Conservation (phyloP, 371 early-diverging fungal species). For the Dichotomocladium elegans region DNA sequence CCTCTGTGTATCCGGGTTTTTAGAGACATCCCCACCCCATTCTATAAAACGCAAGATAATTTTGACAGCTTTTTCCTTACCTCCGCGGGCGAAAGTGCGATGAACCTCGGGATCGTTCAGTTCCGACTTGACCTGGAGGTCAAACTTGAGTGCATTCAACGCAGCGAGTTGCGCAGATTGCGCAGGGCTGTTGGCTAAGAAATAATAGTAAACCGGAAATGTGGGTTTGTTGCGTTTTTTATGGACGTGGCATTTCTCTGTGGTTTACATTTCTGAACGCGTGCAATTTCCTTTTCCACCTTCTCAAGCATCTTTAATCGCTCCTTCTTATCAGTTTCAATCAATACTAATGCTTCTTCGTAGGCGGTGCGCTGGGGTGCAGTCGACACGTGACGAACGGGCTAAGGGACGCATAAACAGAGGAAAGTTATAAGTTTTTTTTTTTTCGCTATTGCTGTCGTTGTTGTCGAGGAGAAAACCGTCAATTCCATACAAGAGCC, state of each 20-base stretch:
- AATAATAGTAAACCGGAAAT: not conserved
- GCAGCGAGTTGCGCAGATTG: conserved; percentile 42
- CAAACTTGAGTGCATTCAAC: conserved; percentile 55
- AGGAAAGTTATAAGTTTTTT: not conserved
- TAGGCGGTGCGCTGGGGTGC: conserved; percentile 52
- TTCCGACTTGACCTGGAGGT: conserved; percentile 68
- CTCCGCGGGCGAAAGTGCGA: conserved; percentile 61
- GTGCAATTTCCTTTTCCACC: conserved; percentile 47
- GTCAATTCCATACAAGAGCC: not conserved
- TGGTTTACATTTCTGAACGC: conserved; percentile 49
- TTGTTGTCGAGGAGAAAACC: not conserved
- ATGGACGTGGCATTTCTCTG: too few species aligned
- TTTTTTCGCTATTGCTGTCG: not conserved
- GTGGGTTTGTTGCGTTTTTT: not conserved
- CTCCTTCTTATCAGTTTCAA: conserved; percentile 59
- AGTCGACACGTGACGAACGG: conserved; percentile 14
- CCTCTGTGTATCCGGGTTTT: conserved; percentile 21
- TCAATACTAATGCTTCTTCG: conserved; percentile 74
- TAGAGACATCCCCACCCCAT: too few species aligned
- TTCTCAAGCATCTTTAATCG: conserved; percentile 52
- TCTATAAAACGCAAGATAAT: too few species aligned
- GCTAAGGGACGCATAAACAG: conserved; percentile 2
- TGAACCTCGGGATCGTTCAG: conserved; percentile 69
- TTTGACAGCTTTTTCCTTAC: too few species aligned
- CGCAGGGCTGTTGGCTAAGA: conserved; percentile 29